Base-by-base conservation (phyloP, 1,284 basidiomycete genomes). In the Pulchroboletus neoregius region DNA sequence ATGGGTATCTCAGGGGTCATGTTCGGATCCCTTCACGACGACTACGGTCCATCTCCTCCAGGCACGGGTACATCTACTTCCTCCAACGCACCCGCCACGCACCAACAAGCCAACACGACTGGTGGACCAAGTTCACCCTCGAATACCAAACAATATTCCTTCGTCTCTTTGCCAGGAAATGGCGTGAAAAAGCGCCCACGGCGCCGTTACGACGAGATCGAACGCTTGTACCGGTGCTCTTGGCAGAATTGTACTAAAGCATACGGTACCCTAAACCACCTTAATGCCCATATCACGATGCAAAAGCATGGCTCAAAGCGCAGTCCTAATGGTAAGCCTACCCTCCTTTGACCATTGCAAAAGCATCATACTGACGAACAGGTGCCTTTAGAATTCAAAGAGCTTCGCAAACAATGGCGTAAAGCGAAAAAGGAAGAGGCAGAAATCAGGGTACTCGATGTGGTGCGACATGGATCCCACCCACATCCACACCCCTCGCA, bases 361-460 rank as follows among this genome's bases (percentile, higher is more conserved):
- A 33, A 3, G 0, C 35, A 9, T 15, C 40, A 24, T 48, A n/a
- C 50, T 55, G 40, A 59, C 40, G 26, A 50, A 50, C 40, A 47
- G 23, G 27, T 42, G 0, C 51, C 43, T 57, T 15, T 65, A 95
- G 94, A 98, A 73, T 98, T 98, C 76, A 97, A 96, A 67, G 95
- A 97, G 61, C 84, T 96, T 64, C 83, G 94, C 53, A 96, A 94
- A 67, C 87, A 90, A 57, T 96, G 94, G 93, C 82, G 93, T 45
- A 91, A 91, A 70, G 81, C 84, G 59, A 97, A 94, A 75, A 91
- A 94, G 68, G 88, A 91, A 56, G 75, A 65, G 34, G 65, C 71
- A 13, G 75, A 75, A 37, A 39, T 53, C 9, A 63, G 48, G 30
- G 43, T 50, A 34, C 42, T 60, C 22, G 50, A 56, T 36, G 38